Evolutionary conservation across 345 rosid species (phyloP), one percentile per base, ranked within the genome.

Genomic region (Eucalyptus cloeziana): DNA sequence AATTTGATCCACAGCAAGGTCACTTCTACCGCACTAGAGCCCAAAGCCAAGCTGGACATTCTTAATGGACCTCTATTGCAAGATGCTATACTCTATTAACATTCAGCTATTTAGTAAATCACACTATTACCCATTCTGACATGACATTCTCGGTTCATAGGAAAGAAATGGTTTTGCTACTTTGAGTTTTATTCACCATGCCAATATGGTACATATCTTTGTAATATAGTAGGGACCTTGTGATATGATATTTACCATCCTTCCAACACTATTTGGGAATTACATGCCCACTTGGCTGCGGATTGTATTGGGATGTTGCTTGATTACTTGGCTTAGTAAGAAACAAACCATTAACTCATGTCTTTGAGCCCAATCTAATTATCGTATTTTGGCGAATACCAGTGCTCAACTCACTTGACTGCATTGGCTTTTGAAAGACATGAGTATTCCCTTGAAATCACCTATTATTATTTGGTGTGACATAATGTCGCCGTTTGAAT

Each of bases 51-150:
- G 13, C 44, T 17, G 1, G 13, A 8, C 25, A 0, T 33, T 37
- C 13, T 69, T 33, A 33, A 69, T 33, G 43, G 13, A 33, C 10
- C 80, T 33, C 13, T 69, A 33, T 33, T 17, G 13, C 1, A 0
- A 31, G 43, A 16, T 4, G 1, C 1, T 1, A 69, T 37, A 69
- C 24, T 31, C 43, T 8, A 31, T 31, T 11, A 19, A 31, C 43
- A 69, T 11, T 25, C 3, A 7, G 1, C 12, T 9, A 8, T 16
- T 69, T 31, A 69, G 80, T 16, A 69, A 16, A 69, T 33, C 1
- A 31, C 7, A 69, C 0, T 67, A 16, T 69, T 16, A 8, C 1
- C 0, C 2, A 0, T 33, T 25, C 0, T 16, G 2, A 69, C 43
- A 37, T 33, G 2, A 69, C 2, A 9, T 17, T 69, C 44, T 69